Evolutionary conservation across 1,284 basidiomycete species (phyloP).

Genomic region (Trametes hirsuta): DNA sequence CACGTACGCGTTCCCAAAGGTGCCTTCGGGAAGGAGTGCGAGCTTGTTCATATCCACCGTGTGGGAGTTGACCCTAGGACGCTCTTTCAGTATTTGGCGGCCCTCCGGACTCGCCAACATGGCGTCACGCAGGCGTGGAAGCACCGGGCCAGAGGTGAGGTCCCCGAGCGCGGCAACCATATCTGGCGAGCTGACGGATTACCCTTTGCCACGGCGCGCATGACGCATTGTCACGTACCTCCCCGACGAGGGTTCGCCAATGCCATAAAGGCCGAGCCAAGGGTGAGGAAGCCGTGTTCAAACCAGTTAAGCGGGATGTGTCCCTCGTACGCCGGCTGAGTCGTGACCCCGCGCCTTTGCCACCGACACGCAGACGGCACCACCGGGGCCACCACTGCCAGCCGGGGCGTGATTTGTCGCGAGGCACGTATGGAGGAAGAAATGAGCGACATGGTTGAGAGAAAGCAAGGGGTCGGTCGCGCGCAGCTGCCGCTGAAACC

Average conservation of each 20-base stretch:
- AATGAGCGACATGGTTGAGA: slow-evolving; percentile 17
- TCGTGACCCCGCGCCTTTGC: slow-evolving; percentile 26
- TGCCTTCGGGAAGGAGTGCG: slow-evolving; percentile 72
- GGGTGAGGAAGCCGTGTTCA: slow-evolving; percentile 85
- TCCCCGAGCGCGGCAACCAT: slow-evolving; percentile 94
- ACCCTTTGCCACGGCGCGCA: slow-evolving; percentile 8
- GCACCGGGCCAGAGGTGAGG: slow-evolving; percentile 82
- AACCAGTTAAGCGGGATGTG: slow-evolving; percentile 84
- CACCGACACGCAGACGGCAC: slow-evolving; percentile 4
- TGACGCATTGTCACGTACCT: slow-evolving; percentile 54
- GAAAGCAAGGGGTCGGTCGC: background rate
- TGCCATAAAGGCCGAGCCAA: slow-evolving; percentile 86
- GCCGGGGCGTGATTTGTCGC: slow-evolving; percentile 6
- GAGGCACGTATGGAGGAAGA: slow-evolving; percentile 12
- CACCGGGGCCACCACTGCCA: slow-evolving; percentile 2
- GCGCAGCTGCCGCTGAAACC: background rate
- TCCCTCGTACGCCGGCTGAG: slow-evolving; percentile 60
- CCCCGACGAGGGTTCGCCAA: slow-evolving; percentile 84
- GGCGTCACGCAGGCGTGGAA: slow-evolving; percentile 78
- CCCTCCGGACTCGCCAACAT: slow-evolving; percentile 87
- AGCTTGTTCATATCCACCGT: slow-evolving; percentile 80
- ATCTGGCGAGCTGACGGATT: slow-evolving; percentile 51
- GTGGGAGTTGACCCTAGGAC: slow-evolving; percentile 80
- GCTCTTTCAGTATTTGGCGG: slow-evolving; percentile 79
- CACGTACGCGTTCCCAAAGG: slow-evolving; percentile 87